Percentiles rank a stretch among this genome's conserved stretches.
These are phyloP conservation scores for Penicillium desertorum DNA, from an alignment of 495 filamentous ascomycete genomes.

Conservation along the genomic window DNA sequence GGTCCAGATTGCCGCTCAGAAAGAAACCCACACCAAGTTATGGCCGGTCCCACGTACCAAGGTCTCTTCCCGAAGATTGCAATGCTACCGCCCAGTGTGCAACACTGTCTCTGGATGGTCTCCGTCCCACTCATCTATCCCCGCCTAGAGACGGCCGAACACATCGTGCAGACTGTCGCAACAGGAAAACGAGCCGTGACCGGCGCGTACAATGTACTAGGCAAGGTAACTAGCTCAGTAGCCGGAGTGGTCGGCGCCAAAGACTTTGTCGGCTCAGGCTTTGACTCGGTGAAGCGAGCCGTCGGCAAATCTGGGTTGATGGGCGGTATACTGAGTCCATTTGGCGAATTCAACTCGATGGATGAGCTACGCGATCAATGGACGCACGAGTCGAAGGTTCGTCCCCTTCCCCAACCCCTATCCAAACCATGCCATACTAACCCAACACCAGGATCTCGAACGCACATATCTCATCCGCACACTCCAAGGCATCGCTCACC, in stretches of 20 bases:
- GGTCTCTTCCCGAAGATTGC: slow-evolving; percentile 95
- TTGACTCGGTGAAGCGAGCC: slow-evolving; percentile 90
- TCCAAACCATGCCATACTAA: slow-evolving; percentile 8
- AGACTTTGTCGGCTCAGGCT: slow-evolving; percentile 84
- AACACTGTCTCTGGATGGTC: slow-evolving; percentile 95
- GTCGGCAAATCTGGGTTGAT: slow-evolving; percentile 94
- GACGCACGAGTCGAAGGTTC: slow-evolving; percentile 93
- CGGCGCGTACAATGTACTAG: slow-evolving; percentile 89
- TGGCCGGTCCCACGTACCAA: slow-evolving; percentile 96
- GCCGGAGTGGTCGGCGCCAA: slow-evolving; percentile 95
- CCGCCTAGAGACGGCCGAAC: slow-evolving; percentile 85
- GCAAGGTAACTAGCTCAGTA: slow-evolving; percentile 89
- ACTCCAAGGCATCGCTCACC: slow-evolving; percentile 88
- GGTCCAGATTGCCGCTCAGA: slow-evolving; percentile 91
- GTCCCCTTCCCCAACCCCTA: background rate
- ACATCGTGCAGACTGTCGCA: slow-evolving; percentile 82
- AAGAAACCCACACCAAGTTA: slow-evolving; percentile 83
- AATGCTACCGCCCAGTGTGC: slow-evolving; percentile 84
- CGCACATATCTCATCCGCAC: slow-evolving; percentile 95
- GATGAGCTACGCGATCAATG: slow-evolving; percentile 95
- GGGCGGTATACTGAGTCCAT: slow-evolving; percentile 90
- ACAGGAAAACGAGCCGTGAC: slow-evolving; percentile 96
- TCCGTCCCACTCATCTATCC: slow-evolving; percentile 90
- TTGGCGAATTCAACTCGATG: slow-evolving; percentile 93
- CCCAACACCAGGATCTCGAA: slow-evolving; percentile 68